A percentile compares a stretch with the other conserved stretches of the same genome.
Evolutionary conservation across 164 flowering plant species (phyloP).

Genomic region (Tinospora cordifolia): DNA sequence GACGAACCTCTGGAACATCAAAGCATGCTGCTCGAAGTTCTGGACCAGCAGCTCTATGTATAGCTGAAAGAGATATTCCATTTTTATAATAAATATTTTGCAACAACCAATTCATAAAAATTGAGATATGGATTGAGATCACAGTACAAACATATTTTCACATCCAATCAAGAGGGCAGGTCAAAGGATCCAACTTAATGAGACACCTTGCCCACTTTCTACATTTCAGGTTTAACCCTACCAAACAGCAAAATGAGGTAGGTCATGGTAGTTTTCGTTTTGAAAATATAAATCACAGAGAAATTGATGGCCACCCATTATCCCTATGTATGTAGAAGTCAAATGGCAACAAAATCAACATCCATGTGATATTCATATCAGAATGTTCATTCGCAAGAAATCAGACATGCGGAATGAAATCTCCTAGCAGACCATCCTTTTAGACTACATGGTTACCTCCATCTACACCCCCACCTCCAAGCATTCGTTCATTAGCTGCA

Average conservation of each 20-base stretch:
- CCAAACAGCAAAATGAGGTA: too few species aligned
- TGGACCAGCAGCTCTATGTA: conserved; percentile 95
- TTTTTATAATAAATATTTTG: background rate
- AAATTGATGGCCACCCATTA: too few species aligned
- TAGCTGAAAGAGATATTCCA: conserved; percentile 41
- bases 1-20: conserved; percentile 70
- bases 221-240: too few species aligned
- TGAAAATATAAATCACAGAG: too few species aligned
- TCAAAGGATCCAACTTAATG: background rate
- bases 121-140: background rate
- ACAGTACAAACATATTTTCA: background rate
- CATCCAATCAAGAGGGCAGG: background rate
- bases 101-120: background rate
- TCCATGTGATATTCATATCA: too few species aligned
- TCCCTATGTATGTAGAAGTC: too few species aligned
- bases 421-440: background rate
- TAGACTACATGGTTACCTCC: conserved; percentile 51
- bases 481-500: conserved; percentile 91
- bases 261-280: too few species aligned
- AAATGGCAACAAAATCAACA: too few species aligned
- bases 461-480: conserved; percentile 99
- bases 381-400: too few species aligned
- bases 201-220: too few species aligned
- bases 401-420: too few species aligned
- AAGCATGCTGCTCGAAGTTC: conserved; percentile 67